Conservation (phyloP, 2,329 filamentous ascomycete genomes). For the Venturia asperata region DNA sequence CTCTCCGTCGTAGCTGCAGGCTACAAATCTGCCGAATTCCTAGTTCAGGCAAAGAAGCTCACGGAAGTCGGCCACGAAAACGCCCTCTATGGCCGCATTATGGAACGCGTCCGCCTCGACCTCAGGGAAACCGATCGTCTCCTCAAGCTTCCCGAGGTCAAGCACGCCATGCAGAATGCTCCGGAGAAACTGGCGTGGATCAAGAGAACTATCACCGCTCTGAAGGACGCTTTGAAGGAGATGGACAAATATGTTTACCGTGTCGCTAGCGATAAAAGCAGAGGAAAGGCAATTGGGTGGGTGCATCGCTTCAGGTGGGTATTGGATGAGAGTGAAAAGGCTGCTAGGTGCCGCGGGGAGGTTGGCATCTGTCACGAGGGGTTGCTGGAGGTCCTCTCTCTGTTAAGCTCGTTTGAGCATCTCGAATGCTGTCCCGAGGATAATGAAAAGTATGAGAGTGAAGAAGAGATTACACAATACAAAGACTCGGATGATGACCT, state of each 20-base stretch:
- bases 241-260: conserved; percentile 33
- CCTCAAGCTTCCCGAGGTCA: conserved; percentile 32
- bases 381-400: conserved; percentile 32
- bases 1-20: conserved; percentile 31
- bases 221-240: conserved; percentile 32
- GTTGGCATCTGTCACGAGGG: conserved; percentile 30
- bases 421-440: conserved; percentile 7
- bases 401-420: conserved; percentile 29
- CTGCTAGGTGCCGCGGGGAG: conserved; percentile 34
- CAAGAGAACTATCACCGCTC: conserved; percentile 31
- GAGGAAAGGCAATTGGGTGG: conserved; percentile 32
- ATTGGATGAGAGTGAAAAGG: conserved; percentile 35
- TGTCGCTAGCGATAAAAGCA: conserved; percentile 30
- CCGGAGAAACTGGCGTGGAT: conserved; percentile 34
- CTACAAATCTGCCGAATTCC: conserved; percentile 35
- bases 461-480: neutral
- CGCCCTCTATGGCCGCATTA: conserved; percentile 34
- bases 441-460: neutral
- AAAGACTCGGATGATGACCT: neutral
- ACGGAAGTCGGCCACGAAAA: conserved; percentile 33
- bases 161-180: conserved; percentile 33
- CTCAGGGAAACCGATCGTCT: conserved; percentile 34
- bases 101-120: conserved; percentile 32
- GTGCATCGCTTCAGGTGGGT: conserved; percentile 34
- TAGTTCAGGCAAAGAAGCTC: conserved; percentile 31